Evolutionary conservation across 306 rosid genomes (phyloP), one percentile per base, ranked within the genome.

Genomic region (Myrica gale): DNA sequence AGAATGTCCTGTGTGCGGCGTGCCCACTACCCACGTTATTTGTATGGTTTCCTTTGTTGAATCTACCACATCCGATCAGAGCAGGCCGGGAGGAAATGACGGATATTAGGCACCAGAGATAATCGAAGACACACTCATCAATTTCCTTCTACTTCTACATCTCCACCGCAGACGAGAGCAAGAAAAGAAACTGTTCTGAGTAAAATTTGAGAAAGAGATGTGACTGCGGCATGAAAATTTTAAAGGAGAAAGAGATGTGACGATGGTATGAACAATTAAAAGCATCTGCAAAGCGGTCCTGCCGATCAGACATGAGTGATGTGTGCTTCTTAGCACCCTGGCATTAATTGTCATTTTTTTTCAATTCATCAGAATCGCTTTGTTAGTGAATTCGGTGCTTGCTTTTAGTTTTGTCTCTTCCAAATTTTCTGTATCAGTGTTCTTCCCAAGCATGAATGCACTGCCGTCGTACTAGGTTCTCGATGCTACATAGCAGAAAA

Each of bases 141-240:
- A 26, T 26, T 26, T 26, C 32, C 32, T 26, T 26, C 32, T 26
- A 26, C 32, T 26, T 26, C 1, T 26, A 26, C 32, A 26, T 32
- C 37, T 60, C 67, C 67, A 41, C 70, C 50, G 26, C 4, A 65
- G 9, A 16, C 23, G 50, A 41, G 50, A 41, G n/a, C 6, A 17
- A 17, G 8, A 41, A 41, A 17, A 17, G 8, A 41, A 41, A 4
- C 7, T 0, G 47, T 7, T 47, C 17, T 20, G 62, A 2, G 68
- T 58, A 39, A 61, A 73, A 73, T 57, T 45, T 21, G 68, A 73
- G 77, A 58, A 44, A 13, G 26, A 19, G n/a, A 45, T 20, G 77
- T n/a, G 45, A n/a, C 23, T 41, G 42, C 42, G 13, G 39, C 37
- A 9, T 57, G 37, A 32, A 32, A 3, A 32, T 32, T 32, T 32